These are phyloP conservation scores for Suillus decipiens DNA, from an alignment of 768 basidiomycete species.

Conservation along the genomic window DNA sequence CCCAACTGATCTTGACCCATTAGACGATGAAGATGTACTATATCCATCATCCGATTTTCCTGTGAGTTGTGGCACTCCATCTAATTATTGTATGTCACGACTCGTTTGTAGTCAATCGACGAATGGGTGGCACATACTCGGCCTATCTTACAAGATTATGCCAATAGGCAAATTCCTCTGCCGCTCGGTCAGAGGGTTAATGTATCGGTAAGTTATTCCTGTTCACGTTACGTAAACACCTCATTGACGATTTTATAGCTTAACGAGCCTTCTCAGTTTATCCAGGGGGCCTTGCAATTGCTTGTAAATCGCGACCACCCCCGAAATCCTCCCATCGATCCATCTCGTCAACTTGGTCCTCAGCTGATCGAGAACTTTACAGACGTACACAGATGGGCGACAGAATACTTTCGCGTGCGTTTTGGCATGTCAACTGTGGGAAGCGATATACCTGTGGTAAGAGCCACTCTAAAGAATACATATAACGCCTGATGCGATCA, in stretches of 20 bases:
- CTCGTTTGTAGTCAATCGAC: slow-evolving; percentile 15
- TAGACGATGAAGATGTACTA: neutral
- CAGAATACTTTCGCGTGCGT: slow-evolving; percentile 29
- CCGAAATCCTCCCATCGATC: slow-evolving; percentile 8
- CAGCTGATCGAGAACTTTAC: slow-evolving; percentile 34
- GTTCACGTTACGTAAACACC: neutral
- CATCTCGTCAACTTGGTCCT: slow-evolving; percentile 26
- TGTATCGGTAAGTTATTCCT: slow-evolving; percentile 21
- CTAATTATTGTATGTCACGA: neutral
- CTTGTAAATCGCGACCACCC: slow-evolving; percentile 30
- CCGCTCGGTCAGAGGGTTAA: slow-evolving; percentile 28
- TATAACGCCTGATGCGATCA: no score
- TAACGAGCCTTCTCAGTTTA: slow-evolving; percentile 25
- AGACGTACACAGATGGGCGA: slow-evolving; percentile 27
- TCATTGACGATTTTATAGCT: slow-evolving; percentile 20
- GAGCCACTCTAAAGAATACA: neutral
- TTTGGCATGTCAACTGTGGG: slow-evolving; percentile 18
- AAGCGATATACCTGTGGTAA: slow-evolving; percentile 23
- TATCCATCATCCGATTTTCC: neutral
- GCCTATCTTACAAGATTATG: slow-evolving; percentile 28
- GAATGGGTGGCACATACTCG: slow-evolving; percentile 28
- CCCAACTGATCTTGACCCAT: neutral
- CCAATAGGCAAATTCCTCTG: slow-evolving; percentile 27
- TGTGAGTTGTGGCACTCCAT: neutral
- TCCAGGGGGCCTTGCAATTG: slow-evolving; percentile 28